Evolutionary conservation across 148 eudicot species (phyloP).

Genomic region (Cornus suecica): DNA sequence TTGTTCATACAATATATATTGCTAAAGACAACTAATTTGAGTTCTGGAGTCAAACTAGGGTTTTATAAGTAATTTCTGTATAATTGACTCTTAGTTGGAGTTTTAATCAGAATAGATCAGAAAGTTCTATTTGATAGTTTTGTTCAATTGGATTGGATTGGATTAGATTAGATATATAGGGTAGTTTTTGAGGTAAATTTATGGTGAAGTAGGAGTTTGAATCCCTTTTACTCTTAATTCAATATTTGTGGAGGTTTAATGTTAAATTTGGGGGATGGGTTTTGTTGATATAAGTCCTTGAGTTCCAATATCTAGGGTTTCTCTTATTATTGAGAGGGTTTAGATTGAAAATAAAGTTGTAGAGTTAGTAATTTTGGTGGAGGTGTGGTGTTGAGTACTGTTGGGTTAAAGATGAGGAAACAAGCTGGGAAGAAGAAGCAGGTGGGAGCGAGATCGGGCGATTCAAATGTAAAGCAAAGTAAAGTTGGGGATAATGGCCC

Average conservation of each 20-base stretch:
- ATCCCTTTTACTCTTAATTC: no score
- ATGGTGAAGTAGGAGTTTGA: neutral
- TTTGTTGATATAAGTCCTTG: neutral
- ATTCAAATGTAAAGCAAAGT: slow-evolving; percentile 27
- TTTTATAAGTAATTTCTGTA: neutral
- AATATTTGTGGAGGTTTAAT: no score
- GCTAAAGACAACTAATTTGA: neutral
- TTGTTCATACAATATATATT: no score
- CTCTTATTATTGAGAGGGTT: neutral
- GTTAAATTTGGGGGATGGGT: neutral
- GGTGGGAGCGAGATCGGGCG: slow-evolving; percentile 32
- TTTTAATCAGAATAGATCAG: neutral
- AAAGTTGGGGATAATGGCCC: slow-evolving; percentile 37
- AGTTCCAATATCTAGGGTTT: neutral
- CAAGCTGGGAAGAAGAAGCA: slow-evolving; percentile 58
- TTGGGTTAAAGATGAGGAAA: slow-evolving; percentile 55
- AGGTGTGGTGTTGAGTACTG: slow-evolving; percentile 11
- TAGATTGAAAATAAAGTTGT: neutral
- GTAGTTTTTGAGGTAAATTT: no score
- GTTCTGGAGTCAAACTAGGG: slow-evolving; percentile 6
- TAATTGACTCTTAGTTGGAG: neutral
- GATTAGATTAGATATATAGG: no score
- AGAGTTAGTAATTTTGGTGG: neutral
- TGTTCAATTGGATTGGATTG: neutral
- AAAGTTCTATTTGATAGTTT: neutral